A percentile compares a stretch with the other conserved stretches of the same genome.
Evolutionary conservation across 805 yeast genomes (phyloP).

Genomic region (Candida nanaspora): DNA sequence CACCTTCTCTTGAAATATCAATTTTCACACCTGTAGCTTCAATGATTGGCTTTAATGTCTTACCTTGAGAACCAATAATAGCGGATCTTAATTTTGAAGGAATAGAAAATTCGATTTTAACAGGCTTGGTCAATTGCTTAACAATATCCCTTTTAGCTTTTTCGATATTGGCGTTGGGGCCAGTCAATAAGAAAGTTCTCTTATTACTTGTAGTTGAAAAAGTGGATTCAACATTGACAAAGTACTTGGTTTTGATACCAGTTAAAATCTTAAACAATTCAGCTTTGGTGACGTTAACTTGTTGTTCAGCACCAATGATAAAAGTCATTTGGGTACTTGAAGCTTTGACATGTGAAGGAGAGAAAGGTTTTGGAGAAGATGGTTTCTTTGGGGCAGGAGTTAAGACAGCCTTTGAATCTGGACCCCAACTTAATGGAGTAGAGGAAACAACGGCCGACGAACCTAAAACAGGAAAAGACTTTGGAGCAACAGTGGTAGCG

Average conservation of each 20-base stretch:
- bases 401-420: constrained; percentile 16
- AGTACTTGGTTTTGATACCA: constrained; percentile 49
- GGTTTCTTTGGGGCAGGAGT: constrained; percentile 11
- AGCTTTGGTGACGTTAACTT: constrained; percentile 51
- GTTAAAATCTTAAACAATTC: constrained; percentile 65
- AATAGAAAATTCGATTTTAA: constrained; percentile 48
- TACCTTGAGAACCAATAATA: constrained; percentile 85
- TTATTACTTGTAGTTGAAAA: constrained; percentile 66
- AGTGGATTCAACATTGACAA: constrained; percentile 76
- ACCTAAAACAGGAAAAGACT: constrained; percentile 64
- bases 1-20: constrained; percentile 45
- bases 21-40: constrained; percentile 61
- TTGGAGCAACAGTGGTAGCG: constrained; percentile 31
- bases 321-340: constrained; percentile 72
- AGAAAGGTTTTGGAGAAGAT: background rate
- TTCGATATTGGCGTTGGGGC: constrained; percentile 57
- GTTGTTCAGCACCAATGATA: constrained; percentile 63
- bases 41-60: constrained; percentile 70
- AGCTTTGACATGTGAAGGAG: constrained; percentile 43
- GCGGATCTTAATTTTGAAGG: constrained; percentile 74
- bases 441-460: constrained; percentile 31
- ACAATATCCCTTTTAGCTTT: constrained; percentile 71
- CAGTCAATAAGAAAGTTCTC: constrained; percentile 79
- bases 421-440: constrained; percentile 35
- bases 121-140: constrained; percentile 71